Evolutionary conservation across 345 rosid genomes (phyloP).

Genomic region (Microcos paniculata): DNA sequence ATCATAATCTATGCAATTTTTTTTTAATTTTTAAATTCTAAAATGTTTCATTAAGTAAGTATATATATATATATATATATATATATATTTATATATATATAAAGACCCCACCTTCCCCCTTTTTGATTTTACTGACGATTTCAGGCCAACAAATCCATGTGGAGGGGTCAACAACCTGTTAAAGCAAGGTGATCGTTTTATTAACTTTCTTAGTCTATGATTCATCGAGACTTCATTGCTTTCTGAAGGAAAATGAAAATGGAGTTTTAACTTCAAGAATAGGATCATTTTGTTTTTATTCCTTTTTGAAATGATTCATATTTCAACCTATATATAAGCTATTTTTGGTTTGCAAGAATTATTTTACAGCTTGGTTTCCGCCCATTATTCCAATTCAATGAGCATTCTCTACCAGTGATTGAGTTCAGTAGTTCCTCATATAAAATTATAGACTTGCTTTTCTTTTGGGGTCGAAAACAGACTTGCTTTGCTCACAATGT

Average conservation of each 20-base stretch:
- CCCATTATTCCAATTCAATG: too few species aligned
- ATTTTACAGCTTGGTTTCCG: too few species aligned
- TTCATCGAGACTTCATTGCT: background rate
- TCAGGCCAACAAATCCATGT: background rate
- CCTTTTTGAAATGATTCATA: too few species aligned
- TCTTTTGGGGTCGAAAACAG: too few species aligned
- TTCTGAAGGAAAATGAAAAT: background rate
- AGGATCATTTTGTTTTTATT: too few species aligned
- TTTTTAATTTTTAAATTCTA: background rate
- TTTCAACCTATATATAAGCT: too few species aligned
- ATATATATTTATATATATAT: background rate
- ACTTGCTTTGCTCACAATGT: too few species aligned
- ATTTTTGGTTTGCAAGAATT: too few species aligned
- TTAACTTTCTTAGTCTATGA: background rate
- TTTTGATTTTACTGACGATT: background rate
- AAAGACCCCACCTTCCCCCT: background rate
- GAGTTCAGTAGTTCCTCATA: too few species aligned
- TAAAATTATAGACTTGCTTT: too few species aligned
- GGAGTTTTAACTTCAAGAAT: background rate
- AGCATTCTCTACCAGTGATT: too few species aligned
- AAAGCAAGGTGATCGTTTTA: background rate
- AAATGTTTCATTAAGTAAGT: background rate
- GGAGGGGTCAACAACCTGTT: background rate
- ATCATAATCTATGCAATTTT: background rate
- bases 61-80: too few species aligned